phyloP scores from a whole-genome alignment of 192 early-diverging fungal species.

The Umbelopsis sp. region DNA sequence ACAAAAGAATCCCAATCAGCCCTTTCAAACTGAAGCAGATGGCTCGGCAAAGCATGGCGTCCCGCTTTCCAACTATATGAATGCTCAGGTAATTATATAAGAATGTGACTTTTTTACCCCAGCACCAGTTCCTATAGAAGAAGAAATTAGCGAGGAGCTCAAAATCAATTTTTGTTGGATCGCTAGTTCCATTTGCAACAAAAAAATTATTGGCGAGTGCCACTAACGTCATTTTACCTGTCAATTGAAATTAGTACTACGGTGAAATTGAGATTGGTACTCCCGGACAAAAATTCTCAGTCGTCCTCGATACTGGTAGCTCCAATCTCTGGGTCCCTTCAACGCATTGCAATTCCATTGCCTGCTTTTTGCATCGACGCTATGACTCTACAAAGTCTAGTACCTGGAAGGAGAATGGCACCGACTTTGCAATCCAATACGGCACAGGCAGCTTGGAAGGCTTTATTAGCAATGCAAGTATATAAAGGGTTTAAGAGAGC shows the following conservation, averaged over 20 bases:
- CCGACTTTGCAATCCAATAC: conserved; percentile 93
- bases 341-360: conserved; percentile 89
- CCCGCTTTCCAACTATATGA: conserved; percentile 91
- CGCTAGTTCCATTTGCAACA: neutral
- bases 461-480: conserved; percentile 75
- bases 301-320: conserved; percentile 94
- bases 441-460: conserved; percentile 94
- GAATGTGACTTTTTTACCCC: neutral
- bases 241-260: conserved; percentile 75
- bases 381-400: conserved; percentile 85
- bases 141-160: too few species aligned
- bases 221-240: neutral
- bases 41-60: conserved; percentile 66
- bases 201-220: neutral
- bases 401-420: conserved; percentile 87
- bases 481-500: neutral
- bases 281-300: conserved; percentile 88
- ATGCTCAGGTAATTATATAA: conserved; percentile 68
- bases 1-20: conserved; percentile 29
- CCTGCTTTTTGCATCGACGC: conserved; percentile 90
- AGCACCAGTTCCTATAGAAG: too few species aligned
- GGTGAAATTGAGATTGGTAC: conserved; percentile 87
- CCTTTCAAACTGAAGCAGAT: conserved; percentile 52
- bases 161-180: neutral
- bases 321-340: conserved; percentile 98